Conservation (phyloP, 2,329 filamentous ascomycete species). For the Corniculantispora saksenae region DNA sequence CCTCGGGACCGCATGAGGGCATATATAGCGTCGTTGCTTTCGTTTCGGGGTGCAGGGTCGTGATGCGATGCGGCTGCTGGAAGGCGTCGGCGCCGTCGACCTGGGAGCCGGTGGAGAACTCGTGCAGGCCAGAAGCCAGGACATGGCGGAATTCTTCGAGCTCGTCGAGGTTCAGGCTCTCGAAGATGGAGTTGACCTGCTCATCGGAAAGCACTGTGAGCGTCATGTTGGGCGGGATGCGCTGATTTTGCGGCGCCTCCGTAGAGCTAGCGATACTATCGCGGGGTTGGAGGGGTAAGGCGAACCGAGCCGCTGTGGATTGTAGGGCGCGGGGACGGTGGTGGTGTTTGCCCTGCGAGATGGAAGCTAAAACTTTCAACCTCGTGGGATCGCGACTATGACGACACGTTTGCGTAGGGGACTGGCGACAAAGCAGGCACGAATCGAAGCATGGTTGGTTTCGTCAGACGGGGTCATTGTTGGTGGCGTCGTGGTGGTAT, state of each 20-base stretch:
- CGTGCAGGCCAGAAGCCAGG: slow-evolving; percentile 56
- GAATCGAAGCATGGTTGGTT: not conserved
- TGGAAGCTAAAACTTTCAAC: not conserved
- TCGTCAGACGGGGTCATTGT: slow-evolving; percentile 5
- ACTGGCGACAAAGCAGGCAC: not conserved
- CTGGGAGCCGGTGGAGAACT: slow-evolving; percentile 60
- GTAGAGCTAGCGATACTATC: not conserved
- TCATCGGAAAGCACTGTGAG: slow-evolving; percentile 60
- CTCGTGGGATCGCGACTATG: not conserved
- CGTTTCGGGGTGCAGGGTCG: slow-evolving; percentile 48
- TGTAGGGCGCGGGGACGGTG: not conserved
- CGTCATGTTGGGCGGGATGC: slow-evolving; percentile 46
- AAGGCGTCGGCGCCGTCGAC: slow-evolving; percentile 44
- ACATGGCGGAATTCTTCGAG: slow-evolving; percentile 52
- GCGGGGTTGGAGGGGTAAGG: slow-evolving; percentile 13
- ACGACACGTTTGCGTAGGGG: not conserved
- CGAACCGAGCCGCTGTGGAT: not conserved
- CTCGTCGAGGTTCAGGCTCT: slow-evolving; percentile 54
- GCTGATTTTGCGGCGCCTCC: slow-evolving; percentile 6
- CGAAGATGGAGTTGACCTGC: slow-evolving; percentile 56
- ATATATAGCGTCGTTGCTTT: slow-evolving; percentile 70
- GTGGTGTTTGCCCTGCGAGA: not conserved
- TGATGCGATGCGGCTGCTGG: slow-evolving; percentile 57
- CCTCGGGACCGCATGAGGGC: slow-evolving; percentile 65
- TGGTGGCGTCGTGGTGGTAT: slow-evolving; percentile 4